Conservation (phyloP, 192 early-diverging fungal species). For the Coemansia sp. region DNA sequence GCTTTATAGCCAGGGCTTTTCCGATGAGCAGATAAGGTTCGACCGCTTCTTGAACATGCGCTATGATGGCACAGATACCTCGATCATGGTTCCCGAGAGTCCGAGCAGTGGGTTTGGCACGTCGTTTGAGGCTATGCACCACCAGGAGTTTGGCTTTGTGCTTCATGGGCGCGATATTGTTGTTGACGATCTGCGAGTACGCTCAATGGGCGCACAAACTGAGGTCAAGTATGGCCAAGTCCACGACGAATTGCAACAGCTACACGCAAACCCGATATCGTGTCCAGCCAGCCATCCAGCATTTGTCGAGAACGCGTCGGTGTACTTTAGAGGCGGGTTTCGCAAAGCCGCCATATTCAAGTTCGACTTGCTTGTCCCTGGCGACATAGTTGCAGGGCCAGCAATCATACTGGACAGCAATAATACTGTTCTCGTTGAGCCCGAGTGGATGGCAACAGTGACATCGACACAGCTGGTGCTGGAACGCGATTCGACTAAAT, state of each 20-base stretch:
- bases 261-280: background rate
- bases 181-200: slow-evolving; percentile 92
- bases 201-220: slow-evolving; percentile 68
- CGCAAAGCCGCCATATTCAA: slow-evolving; percentile 72
- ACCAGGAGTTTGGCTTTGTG: slow-evolving; percentile 95
- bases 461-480: slow-evolving; percentile 69
- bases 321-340: slow-evolving; percentile 83
- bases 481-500: slow-evolving; percentile 7
- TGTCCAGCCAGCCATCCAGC: slow-evolving; percentile 19
- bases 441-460: slow-evolving; percentile 72
- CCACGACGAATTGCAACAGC: slow-evolving; percentile 56
- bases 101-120: slow-evolving; percentile 58
- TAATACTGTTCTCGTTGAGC: slow-evolving; percentile 87
- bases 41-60: slow-evolving; percentile 86
- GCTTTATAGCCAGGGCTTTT: slow-evolving; percentile 76
- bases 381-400: slow-evolving; percentile 78
- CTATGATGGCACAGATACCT: slow-evolving; percentile 91
- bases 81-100: slow-evolving; percentile 86
- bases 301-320: slow-evolving; percentile 54
- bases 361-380: slow-evolving; percentile 65
- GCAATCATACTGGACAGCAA: slow-evolving; percentile 90
- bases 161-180: slow-evolving; percentile 79
- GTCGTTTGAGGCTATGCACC: slow-evolving; percentile 76
- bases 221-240: slow-evolving; percentile 35
- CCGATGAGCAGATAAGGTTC: slow-evolving; percentile 50